A percentile compares a stretch with the other conserved stretches of the same genome.
These are phyloP conservation scores for Piloderma croceum DNA, from an alignment of 768 basidiomycete species.

Conservation along the genomic window DNA sequence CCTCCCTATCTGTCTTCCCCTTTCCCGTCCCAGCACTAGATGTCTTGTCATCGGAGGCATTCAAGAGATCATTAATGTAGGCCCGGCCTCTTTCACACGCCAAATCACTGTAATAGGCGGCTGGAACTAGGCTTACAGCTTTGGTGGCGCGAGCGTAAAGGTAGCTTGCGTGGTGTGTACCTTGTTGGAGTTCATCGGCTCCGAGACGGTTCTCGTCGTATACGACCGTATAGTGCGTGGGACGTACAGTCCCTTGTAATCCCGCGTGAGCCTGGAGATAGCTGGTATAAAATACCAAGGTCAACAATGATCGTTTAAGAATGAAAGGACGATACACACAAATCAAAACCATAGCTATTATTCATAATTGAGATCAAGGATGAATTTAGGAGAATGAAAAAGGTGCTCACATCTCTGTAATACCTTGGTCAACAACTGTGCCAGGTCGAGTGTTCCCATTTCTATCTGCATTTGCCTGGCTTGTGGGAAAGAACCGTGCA, in stretches of 20 bases:
- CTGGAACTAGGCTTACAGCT: conserved; percentile 74
- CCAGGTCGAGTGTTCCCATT: conserved; percentile 79
- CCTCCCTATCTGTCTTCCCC: conserved; percentile 30
- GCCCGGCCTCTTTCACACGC: conserved; percentile 77
- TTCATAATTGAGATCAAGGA: conserved; percentile 19
- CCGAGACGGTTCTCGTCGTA: conserved; percentile 71
- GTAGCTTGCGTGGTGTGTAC: conserved; percentile 64
- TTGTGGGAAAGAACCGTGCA: conserved; percentile 48
- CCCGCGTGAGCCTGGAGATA: conserved; percentile 73
- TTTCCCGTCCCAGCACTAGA: conserved; percentile 29
- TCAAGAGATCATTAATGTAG: conserved; percentile 70
- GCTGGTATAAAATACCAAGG: conserved; percentile 62
- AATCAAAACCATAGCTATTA: neutral
- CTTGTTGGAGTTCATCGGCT: conserved; percentile 70
- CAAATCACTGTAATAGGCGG: conserved; percentile 78
- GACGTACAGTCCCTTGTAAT: conserved; percentile 61
- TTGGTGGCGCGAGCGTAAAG: conserved; percentile 80
- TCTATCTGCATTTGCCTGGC: conserved; percentile 42
- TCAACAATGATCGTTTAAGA: conserved; percentile 14
- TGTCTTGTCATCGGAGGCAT: conserved; percentile 41
- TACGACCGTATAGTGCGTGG: conserved; percentile 76
- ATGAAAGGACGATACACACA: neutral
- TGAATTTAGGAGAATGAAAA: conserved; percentile 21
- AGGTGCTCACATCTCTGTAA: conserved; percentile 54
- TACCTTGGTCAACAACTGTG: conserved; percentile 74